Percentiles rank a stretch among this genome's conserved stretches.
phyloP scores from a whole-genome alignment of 2,329 filamentous ascomycete species.

The Remersonia thermophila region DNA sequence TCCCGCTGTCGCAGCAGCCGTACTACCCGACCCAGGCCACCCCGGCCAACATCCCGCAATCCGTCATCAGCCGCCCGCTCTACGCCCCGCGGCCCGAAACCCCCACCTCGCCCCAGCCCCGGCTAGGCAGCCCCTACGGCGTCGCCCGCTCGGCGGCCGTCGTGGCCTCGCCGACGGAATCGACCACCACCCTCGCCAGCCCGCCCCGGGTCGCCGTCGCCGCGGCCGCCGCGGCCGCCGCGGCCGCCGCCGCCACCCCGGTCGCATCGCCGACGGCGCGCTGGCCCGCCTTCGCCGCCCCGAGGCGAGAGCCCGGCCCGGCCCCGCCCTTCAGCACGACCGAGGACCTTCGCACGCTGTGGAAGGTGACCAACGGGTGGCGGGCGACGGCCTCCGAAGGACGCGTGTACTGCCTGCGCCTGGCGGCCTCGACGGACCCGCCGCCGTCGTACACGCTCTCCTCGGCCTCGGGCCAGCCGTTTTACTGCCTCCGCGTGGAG shows the following conservation, averaged over 20 bases:
- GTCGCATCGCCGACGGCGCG: too few species aligned
- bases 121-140: slow-evolving; percentile 6
- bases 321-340: slow-evolving; percentile 42
- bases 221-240: slow-evolving; percentile 22
- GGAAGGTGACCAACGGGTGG: slow-evolving; percentile 61
- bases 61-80: slow-evolving; percentile 52
- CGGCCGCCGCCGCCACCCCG: slow-evolving; percentile 5
- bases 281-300: slow-evolving; percentile 9
- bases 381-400: slow-evolving; percentile 48
- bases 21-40: slow-evolving; percentile 58
- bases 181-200: neutral
- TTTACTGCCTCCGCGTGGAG: slow-evolving; percentile 54
- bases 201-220: slow-evolving; percentile 20
- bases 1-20: slow-evolving; percentile 53
- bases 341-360: slow-evolving; percentile 51
- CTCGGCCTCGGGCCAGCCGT: slow-evolving; percentile 43
- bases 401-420: slow-evolving; percentile 44
- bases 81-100: slow-evolving; percentile 33
- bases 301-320: slow-evolving; percentile 29
- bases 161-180: slow-evolving; percentile 3
- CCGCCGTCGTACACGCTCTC: slow-evolving; percentile 57
- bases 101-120: slow-evolving; percentile 1
- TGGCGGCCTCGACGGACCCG: slow-evolving; percentile 44
- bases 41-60: slow-evolving; percentile 47
- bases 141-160: slow-evolving; percentile 23